These are phyloP conservation scores for Elongisporangium prolatum DNA, from an alignment of 352 stramenopile species.

Conservation along the genomic window DNA sequence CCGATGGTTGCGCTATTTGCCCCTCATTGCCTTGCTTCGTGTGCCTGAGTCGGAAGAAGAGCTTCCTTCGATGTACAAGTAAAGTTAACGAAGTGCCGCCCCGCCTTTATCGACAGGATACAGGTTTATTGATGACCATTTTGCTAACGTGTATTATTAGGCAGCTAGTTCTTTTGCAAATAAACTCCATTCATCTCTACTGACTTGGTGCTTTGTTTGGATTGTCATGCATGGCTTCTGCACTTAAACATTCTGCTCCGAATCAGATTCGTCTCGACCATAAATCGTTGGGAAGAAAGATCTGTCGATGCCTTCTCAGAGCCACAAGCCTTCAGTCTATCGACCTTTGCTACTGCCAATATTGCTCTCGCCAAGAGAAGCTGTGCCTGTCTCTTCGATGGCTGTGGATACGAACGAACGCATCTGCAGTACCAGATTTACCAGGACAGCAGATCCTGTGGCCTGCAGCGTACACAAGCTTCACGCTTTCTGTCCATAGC, in stretches of 20 bases:
- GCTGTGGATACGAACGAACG: not conserved
- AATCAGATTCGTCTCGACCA: not conserved
- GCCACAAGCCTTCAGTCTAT: not conserved
- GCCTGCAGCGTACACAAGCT: not conserved
- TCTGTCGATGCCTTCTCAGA: not conserved
- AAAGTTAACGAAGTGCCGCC: constrained; percentile 47
- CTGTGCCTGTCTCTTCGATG: not conserved
- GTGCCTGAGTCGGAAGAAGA: constrained; percentile 57
- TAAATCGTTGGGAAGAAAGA: not conserved
- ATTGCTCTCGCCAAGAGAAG: not conserved
- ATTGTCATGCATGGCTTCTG: not conserved
- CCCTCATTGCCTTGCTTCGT: constrained; percentile 26
- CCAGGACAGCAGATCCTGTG: not conserved
- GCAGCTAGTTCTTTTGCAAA: constrained; percentile 67
- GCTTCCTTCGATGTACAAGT: constrained; percentile 76
- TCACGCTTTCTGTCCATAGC: not conserved
- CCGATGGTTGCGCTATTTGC: not conserved
- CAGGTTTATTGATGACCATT: constrained; percentile 46
- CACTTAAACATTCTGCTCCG: not conserved
- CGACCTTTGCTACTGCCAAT: not conserved
- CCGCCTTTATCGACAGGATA: constrained; percentile 38
- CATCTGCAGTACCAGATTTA: not conserved
- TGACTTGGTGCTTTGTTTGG: constrained; percentile 1
- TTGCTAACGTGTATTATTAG: constrained; percentile 74
- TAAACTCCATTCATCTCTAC: constrained; percentile 24